Conservation (phyloP, 495 filamentous ascomycete species). For the Immersiella caudata region DNA sequence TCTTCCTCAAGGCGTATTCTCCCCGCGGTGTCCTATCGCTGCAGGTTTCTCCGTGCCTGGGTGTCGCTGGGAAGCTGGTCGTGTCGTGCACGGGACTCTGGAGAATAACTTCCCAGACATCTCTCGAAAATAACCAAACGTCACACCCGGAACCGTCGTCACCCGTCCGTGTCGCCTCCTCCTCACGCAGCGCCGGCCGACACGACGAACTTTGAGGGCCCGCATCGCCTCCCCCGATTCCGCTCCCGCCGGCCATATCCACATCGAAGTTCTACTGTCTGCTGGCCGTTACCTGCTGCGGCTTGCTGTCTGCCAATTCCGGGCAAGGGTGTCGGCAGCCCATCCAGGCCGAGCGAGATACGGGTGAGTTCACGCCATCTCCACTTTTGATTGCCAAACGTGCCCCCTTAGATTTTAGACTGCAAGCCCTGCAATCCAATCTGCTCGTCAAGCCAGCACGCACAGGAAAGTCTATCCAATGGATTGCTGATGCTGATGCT, state of each 20-base stretch:
- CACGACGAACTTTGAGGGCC: background rate
- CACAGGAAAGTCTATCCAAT: background rate
- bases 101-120: background rate
- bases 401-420: constrained; percentile 10
- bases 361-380: constrained; percentile 35
- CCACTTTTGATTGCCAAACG: constrained; percentile 35
- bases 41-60: background rate
- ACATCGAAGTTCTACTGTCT: constrained; percentile 8
- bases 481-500: constrained; percentile 4
- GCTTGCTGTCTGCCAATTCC: constrained; percentile 4
- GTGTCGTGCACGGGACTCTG: background rate
- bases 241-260: background rate
- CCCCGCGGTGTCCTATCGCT: background rate
- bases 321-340: constrained; percentile 26
- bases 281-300: background rate
- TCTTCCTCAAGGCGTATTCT: background rate
- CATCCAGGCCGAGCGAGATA: constrained; percentile 26
- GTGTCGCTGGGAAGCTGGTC: background rate
- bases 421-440: background rate
- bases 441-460: background rate
- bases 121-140: constrained; percentile 8
- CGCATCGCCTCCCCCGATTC: background rate
- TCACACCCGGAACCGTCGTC: constrained; percentile 29
- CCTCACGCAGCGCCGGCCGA: background rate
- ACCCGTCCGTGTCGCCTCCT: constrained; percentile 12